Base-by-base conservation (phyloP, 305 asterid genomes). In the Andrographis paniculata region DNA sequence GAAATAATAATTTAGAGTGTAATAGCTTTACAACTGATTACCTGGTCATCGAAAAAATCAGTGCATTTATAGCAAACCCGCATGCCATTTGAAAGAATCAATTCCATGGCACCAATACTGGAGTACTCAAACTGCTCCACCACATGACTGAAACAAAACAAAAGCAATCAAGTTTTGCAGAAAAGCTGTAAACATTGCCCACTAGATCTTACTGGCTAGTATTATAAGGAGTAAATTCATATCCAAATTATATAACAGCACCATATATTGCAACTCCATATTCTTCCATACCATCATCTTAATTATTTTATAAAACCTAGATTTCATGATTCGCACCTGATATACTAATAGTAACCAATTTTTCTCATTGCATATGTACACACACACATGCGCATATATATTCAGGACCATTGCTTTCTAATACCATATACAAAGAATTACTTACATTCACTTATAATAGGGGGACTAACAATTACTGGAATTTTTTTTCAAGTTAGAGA, bases 51-150 rank as follows among this genome's bases (percentile, higher is more conserved):
- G 51, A 84, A 79, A 70, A 84, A 84, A 67, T 84, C 89, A 0
- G 97, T 84, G 77, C 85, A 79, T 67, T 88, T 88, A 61, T 84
- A 88, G 76, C 95, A 88, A 65, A 88, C 89, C 59, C 93, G 84
- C 85, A 88, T 75, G 66, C 94, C 95, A 69, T 88, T 88, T 22
- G 97, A 84, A 63, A 88, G 85, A 56, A 79, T 59, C 61, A 88
- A 67, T 72, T 88, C 97, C 17, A 83, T 75, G 13, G 81, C 87
- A 31, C 85, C 85, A 56, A 88, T 73, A 55, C 62, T 57, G 59
- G 83, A 58, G 72, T 74, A 65, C 59, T 82, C 93, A 65, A 63
- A 59, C 82, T 77, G 89, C 75, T 77, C 75, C 65, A 74, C 59
- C 48, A 74, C 70, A 58, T 70, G 66, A 63, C 97, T 88, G 77